Base-by-base conservation (phyloP, 1,139 yeast species). In the Blastobotrys proliferans region DNA sequence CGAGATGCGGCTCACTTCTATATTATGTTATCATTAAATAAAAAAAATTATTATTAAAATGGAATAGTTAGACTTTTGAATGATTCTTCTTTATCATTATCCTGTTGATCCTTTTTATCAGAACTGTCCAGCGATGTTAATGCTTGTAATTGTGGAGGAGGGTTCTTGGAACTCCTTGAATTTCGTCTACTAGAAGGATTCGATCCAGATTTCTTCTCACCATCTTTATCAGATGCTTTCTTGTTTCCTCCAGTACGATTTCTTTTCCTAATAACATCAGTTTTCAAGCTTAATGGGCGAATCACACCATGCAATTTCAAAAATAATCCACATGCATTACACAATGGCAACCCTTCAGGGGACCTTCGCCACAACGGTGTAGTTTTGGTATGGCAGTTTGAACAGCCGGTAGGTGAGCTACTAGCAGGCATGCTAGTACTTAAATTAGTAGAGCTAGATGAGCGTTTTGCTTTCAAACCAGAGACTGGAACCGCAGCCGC, bases 281-380 rank as follows among this genome's bases (percentile, higher is more conserved):
- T 87, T 61, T 90, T 90, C 57, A 90, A 70, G 21, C 94, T 81
- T 46, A 92, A 73, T 1, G 97, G 97, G 48, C 97, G 73, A 34
- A 92, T 94, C 29, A 92, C 88, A 18, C 97, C 98, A 60, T 90
- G 97, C 34, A 90, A 72, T 64, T 90, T 90, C 55, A 85, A 71
- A 57, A 92, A 90, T 48, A 90, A 69, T 0, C 97, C 97, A 67
- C 97, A 90, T 1, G 97, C 97, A 63, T 90, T 92, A 61, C 97
- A 90, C 48, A 90, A 70, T 1, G 95, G 95, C 56, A 86, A 87
- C 6, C 97, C 97, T 20, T 84, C 84, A 20, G 92, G 92, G 59
- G 87, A 92, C 46, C 97, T 73, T 59, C 98, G 75, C 97, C 97
- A 90, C 33, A 92, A 69, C 1, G 98, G 97, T 0, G 98, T 90